Evolutionary conservation across 179 eudicot species (phyloP).

Genomic region (Spergularia azorica): DNA sequence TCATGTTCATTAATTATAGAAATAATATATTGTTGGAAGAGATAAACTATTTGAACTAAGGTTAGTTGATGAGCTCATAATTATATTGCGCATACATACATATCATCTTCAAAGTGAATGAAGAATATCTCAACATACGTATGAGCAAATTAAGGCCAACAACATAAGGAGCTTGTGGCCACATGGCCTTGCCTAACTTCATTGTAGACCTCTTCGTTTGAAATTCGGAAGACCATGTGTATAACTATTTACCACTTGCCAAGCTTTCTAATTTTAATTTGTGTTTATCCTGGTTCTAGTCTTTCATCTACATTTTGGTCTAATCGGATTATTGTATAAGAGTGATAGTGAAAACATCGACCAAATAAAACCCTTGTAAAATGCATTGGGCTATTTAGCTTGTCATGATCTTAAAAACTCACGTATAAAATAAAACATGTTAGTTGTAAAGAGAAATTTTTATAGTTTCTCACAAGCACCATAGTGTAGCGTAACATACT

Average conservation of each 20-base stretch:
- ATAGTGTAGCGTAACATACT: no score
- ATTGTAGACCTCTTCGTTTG: background rate
- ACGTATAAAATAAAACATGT: no score
- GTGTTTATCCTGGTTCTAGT: no score
- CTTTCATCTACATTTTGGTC: no score
- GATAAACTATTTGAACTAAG: slow-evolving; percentile 12
- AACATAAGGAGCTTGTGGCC: slow-evolving; percentile 28
- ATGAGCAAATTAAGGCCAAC: slow-evolving; percentile 14
- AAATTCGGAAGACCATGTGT: background rate
- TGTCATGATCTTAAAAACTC: no score
- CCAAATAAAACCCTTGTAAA: no score
- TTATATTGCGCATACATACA: background rate
- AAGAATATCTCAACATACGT: background rate
- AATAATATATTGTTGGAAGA: slow-evolving; percentile 9
- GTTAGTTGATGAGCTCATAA: background rate
- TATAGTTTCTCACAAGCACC: no score
- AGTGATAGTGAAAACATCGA: no score
- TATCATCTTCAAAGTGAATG: no score
- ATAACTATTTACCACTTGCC: background rate
- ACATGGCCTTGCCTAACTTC: slow-evolving; percentile 31
- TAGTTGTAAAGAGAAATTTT: no score
- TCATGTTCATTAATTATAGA: slow-evolving; percentile 20
- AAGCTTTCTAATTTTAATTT: background rate
- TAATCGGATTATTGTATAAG: no score
- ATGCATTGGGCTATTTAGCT: no score